Percentiles rank a stretch among this genome's conserved stretches.
Conservation (phyloP, 805 yeast species). For the Ogataea salicorniae region DNA sequence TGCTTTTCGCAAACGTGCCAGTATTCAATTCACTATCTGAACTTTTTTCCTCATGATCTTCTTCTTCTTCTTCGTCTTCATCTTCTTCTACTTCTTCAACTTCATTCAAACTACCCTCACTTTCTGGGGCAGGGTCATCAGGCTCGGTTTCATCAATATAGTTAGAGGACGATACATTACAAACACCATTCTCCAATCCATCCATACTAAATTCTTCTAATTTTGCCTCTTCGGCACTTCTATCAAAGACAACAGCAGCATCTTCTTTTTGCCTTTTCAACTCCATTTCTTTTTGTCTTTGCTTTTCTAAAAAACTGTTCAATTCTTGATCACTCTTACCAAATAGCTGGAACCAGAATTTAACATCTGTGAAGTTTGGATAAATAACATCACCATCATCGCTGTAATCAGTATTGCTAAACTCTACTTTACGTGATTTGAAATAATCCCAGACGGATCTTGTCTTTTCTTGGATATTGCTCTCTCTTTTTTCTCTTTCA, state of each 20-base stretch:
- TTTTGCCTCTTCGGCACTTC: not conserved
- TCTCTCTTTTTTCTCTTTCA: slow-evolving; percentile 56
- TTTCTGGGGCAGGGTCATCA: not conserved
- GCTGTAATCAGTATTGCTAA: slow-evolving; percentile 47
- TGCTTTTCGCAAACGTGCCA: too few relatives aligned
- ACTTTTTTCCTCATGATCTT: not conserved
- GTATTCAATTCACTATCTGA: not conserved
- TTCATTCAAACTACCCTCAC: too few relatives aligned
- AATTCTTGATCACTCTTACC: slow-evolving; percentile 70
- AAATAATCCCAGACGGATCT: slow-evolving; percentile 94
- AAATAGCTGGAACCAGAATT: slow-evolving; percentile 87
- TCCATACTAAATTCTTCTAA: not conserved
- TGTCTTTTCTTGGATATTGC: slow-evolving; percentile 43
- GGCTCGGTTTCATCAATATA: slow-evolving; percentile 1
- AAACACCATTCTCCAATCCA: not conserved
- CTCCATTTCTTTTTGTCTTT: not conserved
- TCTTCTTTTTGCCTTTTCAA: not conserved
- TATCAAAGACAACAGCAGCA: not conserved
- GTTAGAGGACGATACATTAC: not conserved
- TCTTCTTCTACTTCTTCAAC: not conserved
- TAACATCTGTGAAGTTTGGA: slow-evolving; percentile 57
- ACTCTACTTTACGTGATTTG: slow-evolving; percentile 66
- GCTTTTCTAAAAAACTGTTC: slow-evolving; percentile 32
- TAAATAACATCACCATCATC: slow-evolving; percentile 44
- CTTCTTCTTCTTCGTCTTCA: not conserved